Conservation (phyloP, 768 basidiomycete genomes). For the Crassisporium funariophilum region DNA sequence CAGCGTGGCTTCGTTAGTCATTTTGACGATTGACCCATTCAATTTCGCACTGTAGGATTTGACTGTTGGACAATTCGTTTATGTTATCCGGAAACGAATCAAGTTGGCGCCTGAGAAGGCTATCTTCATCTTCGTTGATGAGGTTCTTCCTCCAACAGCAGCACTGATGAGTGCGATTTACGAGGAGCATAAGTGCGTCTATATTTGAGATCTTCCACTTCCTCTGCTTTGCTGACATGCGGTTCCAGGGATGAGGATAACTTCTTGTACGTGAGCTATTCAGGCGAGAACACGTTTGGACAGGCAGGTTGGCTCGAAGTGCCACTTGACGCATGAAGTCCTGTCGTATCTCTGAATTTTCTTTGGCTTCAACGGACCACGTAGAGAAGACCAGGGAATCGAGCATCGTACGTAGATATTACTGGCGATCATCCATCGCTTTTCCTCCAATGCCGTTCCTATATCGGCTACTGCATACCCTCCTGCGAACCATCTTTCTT, state of each 20-base stretch:
- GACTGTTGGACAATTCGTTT: slow-evolving; percentile 98
- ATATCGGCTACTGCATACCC: slow-evolving; percentile 25
- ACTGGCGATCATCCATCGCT: slow-evolving; percentile 3
- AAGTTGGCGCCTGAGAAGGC: slow-evolving; percentile 99
- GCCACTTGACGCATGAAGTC: slow-evolving; percentile 44
- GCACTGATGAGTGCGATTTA: slow-evolving; percentile 99
- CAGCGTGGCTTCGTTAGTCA: not conserved
- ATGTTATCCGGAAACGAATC: slow-evolving; percentile 99
- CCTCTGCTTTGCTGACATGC: slow-evolving; percentile 26
- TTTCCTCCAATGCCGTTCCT: slow-evolving; percentile 11
- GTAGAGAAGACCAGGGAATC: slow-evolving; percentile 18
- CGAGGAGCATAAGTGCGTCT: slow-evolving; percentile 96
- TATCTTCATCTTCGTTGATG: slow-evolving; percentile 99
- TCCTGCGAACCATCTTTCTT: slow-evolving; percentile 14
- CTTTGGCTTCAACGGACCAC: slow-evolving; percentile 13
- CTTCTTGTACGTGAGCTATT: slow-evolving; percentile 98
- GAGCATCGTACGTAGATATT: slow-evolving; percentile 16
- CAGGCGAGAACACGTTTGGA: slow-evolving; percentile 97
- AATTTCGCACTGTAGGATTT: slow-evolving; percentile 64
- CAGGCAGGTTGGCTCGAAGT: slow-evolving; percentile 50
- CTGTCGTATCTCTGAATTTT: slow-evolving; percentile 2
- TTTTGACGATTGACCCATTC: not conserved
- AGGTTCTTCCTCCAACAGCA: slow-evolving; percentile 96
- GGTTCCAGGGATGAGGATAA: slow-evolving; percentile 92
- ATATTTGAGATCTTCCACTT: slow-evolving; percentile 3